Conservation (phyloP, 768 basidiomycete genomes). For the Serendipita vermifera region DNA sequence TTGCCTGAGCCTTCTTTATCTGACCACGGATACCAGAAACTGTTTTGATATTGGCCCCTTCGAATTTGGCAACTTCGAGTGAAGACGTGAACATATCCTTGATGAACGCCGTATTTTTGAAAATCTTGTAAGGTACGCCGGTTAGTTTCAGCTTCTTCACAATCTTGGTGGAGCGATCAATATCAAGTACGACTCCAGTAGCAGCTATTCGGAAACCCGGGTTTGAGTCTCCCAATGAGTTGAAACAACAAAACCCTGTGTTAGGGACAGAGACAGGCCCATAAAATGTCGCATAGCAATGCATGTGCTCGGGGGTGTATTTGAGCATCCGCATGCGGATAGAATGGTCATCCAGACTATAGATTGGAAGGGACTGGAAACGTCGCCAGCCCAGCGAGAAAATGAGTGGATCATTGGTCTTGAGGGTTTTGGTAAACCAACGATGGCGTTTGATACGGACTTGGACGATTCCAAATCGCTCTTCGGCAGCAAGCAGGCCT, state of each 20-base stretch:
- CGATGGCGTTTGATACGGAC: constrained; percentile 93
- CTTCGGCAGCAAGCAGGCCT: constrained; percentile 79
- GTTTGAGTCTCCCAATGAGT: constrained; percentile 51
- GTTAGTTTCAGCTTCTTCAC: constrained; percentile 98
- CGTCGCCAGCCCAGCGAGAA: constrained; percentile 96
- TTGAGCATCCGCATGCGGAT: constrained; percentile 99
- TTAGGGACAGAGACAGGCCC: constrained; percentile 86
- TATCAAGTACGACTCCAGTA: constrained; percentile 87
- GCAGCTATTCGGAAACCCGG: constrained; percentile 82
- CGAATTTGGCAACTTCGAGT: constrained; percentile 95
- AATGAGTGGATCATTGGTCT: constrained; percentile 94
- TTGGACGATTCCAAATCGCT: constrained; percentile 85
- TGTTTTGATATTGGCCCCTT: constrained; percentile 91
- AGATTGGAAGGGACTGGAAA: constrained; percentile 90
- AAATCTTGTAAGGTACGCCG: constrained; percentile 91
- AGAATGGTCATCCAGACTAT: constrained; percentile 92
- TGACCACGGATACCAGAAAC: constrained; percentile 95
- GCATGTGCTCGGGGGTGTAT: constrained; percentile 99
- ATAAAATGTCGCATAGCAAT: constrained; percentile 96
- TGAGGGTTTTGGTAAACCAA: constrained; percentile 82
- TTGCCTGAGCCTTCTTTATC: constrained; percentile 89
- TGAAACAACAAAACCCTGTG: constrained; percentile 97
- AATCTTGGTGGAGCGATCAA: constrained; percentile 85
- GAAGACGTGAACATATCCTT: constrained; percentile 94
- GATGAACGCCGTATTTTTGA: constrained; percentile 97